Evolutionary conservation across 192 early-diverging fungal species (phyloP).

Genomic region (Podochytrium sp.): DNA sequence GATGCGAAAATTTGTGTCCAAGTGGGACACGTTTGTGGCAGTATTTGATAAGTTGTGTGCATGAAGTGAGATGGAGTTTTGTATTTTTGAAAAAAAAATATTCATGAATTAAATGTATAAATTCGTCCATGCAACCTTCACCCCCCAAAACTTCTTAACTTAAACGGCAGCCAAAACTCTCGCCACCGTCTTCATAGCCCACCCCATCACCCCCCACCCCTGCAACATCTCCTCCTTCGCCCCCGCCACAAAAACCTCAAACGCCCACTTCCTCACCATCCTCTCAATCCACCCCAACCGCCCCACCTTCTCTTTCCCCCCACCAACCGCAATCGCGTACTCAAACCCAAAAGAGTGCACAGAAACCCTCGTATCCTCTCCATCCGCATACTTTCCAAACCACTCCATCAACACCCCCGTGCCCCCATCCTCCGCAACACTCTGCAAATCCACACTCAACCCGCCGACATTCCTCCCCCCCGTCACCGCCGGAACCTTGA

Average conservation of each 20-base stretch:
- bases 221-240: conserved; percentile 1
- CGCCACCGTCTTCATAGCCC: background rate
- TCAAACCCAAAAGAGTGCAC: conserved; percentile 13
- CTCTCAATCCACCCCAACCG: conserved; percentile 24
- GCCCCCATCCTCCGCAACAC: conserved; percentile 21
- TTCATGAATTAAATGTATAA: too few species aligned
- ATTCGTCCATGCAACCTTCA: too few species aligned
- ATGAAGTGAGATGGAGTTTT: too few species aligned
- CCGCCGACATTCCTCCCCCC: background rate
- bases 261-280: conserved; percentile 12
- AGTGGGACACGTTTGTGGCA: background rate
- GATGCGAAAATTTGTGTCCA: background rate
- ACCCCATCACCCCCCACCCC: background rate
- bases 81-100: too few species aligned
- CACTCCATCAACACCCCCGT: conserved; percentile 26
- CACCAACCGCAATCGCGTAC: conserved; percentile 1
- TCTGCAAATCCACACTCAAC: conserved; percentile 1
- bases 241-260: conserved; percentile 14
- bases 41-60: background rate
- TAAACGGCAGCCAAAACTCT: too few species aligned
- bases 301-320: background rate
- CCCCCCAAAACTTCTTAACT: too few species aligned
- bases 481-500: background rate
- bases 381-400: conserved; percentile 22
- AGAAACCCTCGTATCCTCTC: conserved; percentile 3